Evolutionary conservation across 2,329 filamentous ascomycete genomes (phyloP).

Genomic region (Emericellopsis atlantica): DNA sequence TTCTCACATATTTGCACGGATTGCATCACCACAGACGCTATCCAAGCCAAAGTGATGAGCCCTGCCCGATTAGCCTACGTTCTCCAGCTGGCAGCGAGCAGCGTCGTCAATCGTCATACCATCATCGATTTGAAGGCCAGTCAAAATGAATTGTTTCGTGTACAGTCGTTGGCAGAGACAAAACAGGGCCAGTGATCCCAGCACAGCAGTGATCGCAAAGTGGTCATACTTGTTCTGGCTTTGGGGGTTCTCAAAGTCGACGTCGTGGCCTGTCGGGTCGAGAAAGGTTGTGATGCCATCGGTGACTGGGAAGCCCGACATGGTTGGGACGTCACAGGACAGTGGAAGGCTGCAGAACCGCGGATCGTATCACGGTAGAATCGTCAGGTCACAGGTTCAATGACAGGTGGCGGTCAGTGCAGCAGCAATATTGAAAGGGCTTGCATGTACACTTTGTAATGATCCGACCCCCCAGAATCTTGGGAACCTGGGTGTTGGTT

Average conservation of each 20-base stretch:
- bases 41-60: not conserved
- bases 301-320: constrained; percentile 7
- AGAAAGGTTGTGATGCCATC: constrained; percentile 12
- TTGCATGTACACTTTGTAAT: no score
- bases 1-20: constrained; percentile 7
- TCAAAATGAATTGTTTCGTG: constrained; percentile 8
- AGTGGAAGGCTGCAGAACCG: no score
- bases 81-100: not conserved
- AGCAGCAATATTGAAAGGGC: no score
- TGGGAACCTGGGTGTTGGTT: no score
- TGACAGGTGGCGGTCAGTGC: no score
- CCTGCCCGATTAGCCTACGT: not conserved
- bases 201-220: constrained; percentile 9
- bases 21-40: constrained; percentile 11
- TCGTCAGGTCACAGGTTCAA: no score
- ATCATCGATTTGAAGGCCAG: constrained; percentile 10
- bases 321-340: not conserved
- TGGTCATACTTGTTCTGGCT: constrained; percentile 8
- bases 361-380: no score
- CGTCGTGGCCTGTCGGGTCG: constrained; percentile 12
- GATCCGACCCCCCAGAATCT: no score
- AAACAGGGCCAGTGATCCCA: constrained; percentile 6
- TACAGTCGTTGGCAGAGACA: constrained; percentile 9
- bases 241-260: constrained; percentile 12
- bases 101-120: not conserved